phyloP scores from a whole-genome alignment of 2,329 filamentous ascomycete species.

The Calonectria hawksworthii region DNA sequence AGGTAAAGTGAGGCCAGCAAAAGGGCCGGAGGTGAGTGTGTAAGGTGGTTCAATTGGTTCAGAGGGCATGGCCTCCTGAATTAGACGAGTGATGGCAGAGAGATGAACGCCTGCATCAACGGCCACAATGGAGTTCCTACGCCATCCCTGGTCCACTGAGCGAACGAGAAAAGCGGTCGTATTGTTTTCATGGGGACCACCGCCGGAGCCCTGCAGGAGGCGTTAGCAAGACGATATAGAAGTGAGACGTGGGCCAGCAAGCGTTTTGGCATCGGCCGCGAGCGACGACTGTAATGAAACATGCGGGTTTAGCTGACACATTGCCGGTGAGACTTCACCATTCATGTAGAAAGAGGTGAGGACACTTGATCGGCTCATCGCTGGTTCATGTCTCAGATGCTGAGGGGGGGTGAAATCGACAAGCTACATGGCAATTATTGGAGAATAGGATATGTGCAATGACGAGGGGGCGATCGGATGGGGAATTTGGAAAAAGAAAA shows the following conservation, averaged over 20 bases:
- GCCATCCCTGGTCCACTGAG: slow-evolving; percentile 84
- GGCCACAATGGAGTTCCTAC: slow-evolving; percentile 85
- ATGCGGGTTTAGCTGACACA: background rate
- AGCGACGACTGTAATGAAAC: background rate
- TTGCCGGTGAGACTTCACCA: background rate
- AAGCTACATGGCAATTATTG: background rate
- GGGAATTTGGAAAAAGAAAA: slow-evolving; percentile 21
- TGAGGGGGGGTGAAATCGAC: background rate
- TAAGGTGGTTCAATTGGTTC: slow-evolving; percentile 58
- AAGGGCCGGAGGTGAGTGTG: slow-evolving; percentile 77
- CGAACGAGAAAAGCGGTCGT: slow-evolving; percentile 91
- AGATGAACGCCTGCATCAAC: slow-evolving; percentile 95
- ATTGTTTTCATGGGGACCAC: slow-evolving; percentile 91
- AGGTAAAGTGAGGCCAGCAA: slow-evolving; percentile 82
- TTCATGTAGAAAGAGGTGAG: background rate
- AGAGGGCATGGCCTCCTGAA: slow-evolving; percentile 69
- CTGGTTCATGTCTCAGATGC: background rate
- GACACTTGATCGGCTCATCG: background rate
- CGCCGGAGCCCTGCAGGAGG: slow-evolving; percentile 80
- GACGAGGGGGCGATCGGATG: background rate
- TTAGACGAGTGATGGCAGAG: slow-evolving; percentile 83
- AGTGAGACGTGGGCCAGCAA: background rate
- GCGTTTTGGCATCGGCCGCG: background rate
- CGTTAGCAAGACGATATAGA: slow-evolving; percentile 18
- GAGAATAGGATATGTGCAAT: background rate